phyloP scores from a whole-genome alignment of 2,329 filamentous ascomycete species.

The Microdochium trichocladiopsis region DNA sequence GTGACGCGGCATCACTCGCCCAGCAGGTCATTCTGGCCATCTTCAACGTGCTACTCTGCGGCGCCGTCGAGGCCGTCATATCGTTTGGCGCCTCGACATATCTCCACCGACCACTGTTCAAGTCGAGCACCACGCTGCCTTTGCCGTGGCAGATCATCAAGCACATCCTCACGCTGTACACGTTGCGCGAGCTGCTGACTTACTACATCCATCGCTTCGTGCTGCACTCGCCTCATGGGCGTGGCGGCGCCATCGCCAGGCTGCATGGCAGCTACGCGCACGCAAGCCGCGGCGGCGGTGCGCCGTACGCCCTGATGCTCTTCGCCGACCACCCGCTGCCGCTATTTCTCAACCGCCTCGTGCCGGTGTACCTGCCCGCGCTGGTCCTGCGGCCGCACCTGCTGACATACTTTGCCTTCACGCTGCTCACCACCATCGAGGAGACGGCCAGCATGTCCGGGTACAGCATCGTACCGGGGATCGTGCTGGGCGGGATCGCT shows the following conservation, averaged over 20 bases:
- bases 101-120: slow-evolving; percentile 34
- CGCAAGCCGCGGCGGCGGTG: slow-evolving; percentile 36
- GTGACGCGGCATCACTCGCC: slow-evolving; percentile 24
- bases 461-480: slow-evolving; percentile 52
- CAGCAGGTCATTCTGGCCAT: slow-evolving; percentile 32
- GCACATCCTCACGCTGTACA: slow-evolving; percentile 35
- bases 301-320: slow-evolving; percentile 54
- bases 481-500: slow-evolving; percentile 44
- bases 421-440: slow-evolving; percentile 56
- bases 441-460: slow-evolving; percentile 62
- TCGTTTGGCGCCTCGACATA: slow-evolving; percentile 26
- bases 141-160: slow-evolving; percentile 46
- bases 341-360: slow-evolving; percentile 53
- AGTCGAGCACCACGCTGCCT: slow-evolving; percentile 39
- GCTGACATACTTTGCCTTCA: slow-evolving; percentile 62
- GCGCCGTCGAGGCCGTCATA: slow-evolving; percentile 33
- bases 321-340: slow-evolving; percentile 63
- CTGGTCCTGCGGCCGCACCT: slow-evolving; percentile 61
- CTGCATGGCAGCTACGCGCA: slow-evolving; percentile 43
- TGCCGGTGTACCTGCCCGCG: slow-evolving; percentile 61
- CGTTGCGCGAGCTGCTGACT: slow-evolving; percentile 49
- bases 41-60: slow-evolving; percentile 36
- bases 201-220: slow-evolving; percentile 70
- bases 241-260: slow-evolving; percentile 23
- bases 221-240: slow-evolving; percentile 53